These are phyloP conservation scores for Geotrichum candidum DNA, from an alignment of 1,139 yeast species.

Conservation along the genomic window DNA sequence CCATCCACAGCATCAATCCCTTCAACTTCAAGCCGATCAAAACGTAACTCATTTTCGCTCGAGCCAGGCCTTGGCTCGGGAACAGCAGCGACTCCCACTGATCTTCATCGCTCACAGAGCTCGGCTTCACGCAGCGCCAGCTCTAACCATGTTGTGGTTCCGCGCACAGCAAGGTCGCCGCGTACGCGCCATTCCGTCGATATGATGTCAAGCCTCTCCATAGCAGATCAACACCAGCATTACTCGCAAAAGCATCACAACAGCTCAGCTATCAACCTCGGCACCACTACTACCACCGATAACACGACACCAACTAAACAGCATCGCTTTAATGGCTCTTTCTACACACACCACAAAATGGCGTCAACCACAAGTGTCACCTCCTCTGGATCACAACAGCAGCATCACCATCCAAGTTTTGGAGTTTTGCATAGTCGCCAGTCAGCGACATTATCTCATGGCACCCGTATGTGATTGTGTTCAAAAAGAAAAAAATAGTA, in stretches of 20 bases:
- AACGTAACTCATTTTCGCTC: neutral
- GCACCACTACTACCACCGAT: neutral
- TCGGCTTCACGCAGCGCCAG: neutral
- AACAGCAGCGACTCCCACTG: neutral
- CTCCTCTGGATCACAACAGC: neutral
- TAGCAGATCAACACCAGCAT: neutral
- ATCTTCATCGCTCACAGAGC: neutral
- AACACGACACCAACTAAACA: neutral
- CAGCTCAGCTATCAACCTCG: neutral
- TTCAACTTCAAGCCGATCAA: neutral
- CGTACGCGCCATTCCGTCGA: neutral
- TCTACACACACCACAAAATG: neutral
- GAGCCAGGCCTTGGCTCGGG: neutral
- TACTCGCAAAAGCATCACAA: neutral
- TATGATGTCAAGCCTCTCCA: neutral
- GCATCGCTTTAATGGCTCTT: neutral
- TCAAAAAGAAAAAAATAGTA: neutral
- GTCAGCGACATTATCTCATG: neutral
- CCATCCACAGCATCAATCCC: neutral
- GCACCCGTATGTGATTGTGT: neutral
- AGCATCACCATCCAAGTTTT: neutral
- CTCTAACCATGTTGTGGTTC: neutral
- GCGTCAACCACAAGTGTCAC: neutral
- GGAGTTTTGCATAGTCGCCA: conserved; percentile 5
- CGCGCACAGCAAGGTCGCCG: conserved; percentile 1